Evolutionary conservation across 1,139 yeast genomes (phyloP), one percentile per base, ranked within the genome.

Genomic region (Casaregolazyma lundiana): DNA sequence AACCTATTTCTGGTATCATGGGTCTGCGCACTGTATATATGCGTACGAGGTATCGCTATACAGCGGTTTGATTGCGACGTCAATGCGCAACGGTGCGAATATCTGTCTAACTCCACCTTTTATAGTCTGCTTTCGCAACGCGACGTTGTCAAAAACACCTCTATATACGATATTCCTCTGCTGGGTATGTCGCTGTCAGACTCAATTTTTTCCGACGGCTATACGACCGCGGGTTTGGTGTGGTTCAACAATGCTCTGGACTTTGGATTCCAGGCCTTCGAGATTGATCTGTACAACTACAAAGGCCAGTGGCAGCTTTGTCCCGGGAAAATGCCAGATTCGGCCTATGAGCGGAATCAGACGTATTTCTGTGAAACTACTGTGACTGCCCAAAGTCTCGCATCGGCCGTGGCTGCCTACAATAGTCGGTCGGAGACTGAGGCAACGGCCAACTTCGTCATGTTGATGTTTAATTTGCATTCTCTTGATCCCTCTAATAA

Each of bases 211-310:
- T 69, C 74, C 1, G 53, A 63, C 11, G 87, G 86, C 0, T 84
- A 84, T 55, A 69, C 75, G 1, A 47, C 60, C 0, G 61, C 62
- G 1, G 63, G 83, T 0, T 52, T 83, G n/a, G 39, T 52, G 0
- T 57, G 62, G 3, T 54, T 84, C 2, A 46, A 55, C 4, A 54
- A 63, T 4, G 51, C 81, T 13, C 59, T 87, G 40, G 63, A 66
- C 38, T 63, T 67, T 2, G 92, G 92, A 0, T 69, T 76, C 8
- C 75, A 76, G 50, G 64, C 75, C 0, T 59, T 83, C 20, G 67
- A 75, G 49, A 47, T 88, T 9, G 94, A 88, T 59, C 56, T 86
- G 15, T 86, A 81, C 63, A 82, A 84, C 77, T 80, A 80, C 60
- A 76, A 76, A 48, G 63, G 64, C 24, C 67, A 64, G 49, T 82